Base-by-base conservation (phyloP, 345 rosid genomes). In the Salix udensis region DNA sequence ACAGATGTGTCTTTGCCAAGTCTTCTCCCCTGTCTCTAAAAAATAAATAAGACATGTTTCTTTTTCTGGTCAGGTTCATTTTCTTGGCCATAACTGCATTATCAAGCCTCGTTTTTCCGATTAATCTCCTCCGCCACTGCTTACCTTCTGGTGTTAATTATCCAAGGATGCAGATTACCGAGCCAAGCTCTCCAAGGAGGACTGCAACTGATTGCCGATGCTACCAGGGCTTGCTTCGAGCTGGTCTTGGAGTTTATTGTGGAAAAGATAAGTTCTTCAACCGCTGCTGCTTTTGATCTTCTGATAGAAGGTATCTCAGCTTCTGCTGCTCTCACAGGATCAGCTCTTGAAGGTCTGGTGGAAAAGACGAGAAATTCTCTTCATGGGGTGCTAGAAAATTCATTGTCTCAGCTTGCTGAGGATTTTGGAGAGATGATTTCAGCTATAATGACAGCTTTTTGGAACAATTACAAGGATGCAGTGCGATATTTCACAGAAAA, bases 391-490 rank as follows among this genome's bases (percentile, higher is more conserved):
- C 3, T 81, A 28, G 61, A 79, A n/a, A 79, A 65, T 34, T 37
- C 39, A 30, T 16, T 71, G 42, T 82, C 84, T 4, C 86, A 90
- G 76, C 71, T 86, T n/a, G 72, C 74, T 10, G 75, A 67, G 23
- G 82, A 71, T 30, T 66, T 88, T n/a, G 34, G 68, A 19, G 88
- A 88, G 36, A 76, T 79, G 86, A 42, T 82, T 50, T 71, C 81
- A 2, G 73, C 68, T 8, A 39, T 84, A 44, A 72, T 80, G 11
- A 37, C 67, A 23, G 80, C 82, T 79, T 67, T 87, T 46, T 87
- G 81, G 85, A 80, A 77, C 19, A 82, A 81, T 37, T 85, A 21
- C 75, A 42, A 31, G 64, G 81, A 84, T 15, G 91, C 86, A 44
- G 8, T 85, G 8, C 85, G 65, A 4, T 77, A 80, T 74, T 78